Evolutionary conservation across 495 filamentous ascomycete species (phyloP), one percentile per base, ranked within the genome.

Genomic region (Diplogelasinospora grovesii): DNA sequence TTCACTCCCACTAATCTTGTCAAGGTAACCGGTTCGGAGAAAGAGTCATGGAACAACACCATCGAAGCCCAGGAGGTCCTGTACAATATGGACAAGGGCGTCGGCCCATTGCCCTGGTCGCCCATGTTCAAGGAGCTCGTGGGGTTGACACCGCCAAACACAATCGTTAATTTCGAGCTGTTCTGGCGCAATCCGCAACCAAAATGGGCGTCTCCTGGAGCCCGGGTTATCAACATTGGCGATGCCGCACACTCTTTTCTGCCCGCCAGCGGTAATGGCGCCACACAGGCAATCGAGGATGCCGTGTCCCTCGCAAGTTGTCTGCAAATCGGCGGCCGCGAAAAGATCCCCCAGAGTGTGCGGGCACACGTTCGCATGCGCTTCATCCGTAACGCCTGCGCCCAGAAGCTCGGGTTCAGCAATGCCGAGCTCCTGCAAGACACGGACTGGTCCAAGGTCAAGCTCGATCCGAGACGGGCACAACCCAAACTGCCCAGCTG

Each of bases 171-270:
- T 49, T 85, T 75, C 63, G 80, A 82, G 47, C 68, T 86, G 6
- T 71, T 84, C 13, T 82, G 76, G 63, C 69, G 82, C 28, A 69
- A 84, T 48, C 79, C 78, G 8, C 68, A 78, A 15, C 75, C 77
- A 3, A 70, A 64, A 4, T 86, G 81, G 82, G 63, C 74, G 0
- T 80, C 74, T n/a, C 61, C 68, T 8, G 66, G 68, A 4, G 75
- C 66, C n/a, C 72, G 71, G 8, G 75, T 83, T 3, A 68, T 76
- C 24, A 66, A 79, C 29, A 63, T 85, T 30, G 82, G 81, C 15
- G 83, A 85, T 43, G 70, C 77, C 0, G 81, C 82, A 9, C 82
- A 86, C 59, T 75, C 81, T 11, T 83, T 83, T 56, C 62, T 85
- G 8, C 81, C 82, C 0, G 78, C 79, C 1, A 78, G 73, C 1